Evolutionary conservation across 2,329 filamentous ascomycete species (phyloP), one percentile per base, ranked within the genome.

Genomic region (Penicillium sclerotiorum): DNA sequence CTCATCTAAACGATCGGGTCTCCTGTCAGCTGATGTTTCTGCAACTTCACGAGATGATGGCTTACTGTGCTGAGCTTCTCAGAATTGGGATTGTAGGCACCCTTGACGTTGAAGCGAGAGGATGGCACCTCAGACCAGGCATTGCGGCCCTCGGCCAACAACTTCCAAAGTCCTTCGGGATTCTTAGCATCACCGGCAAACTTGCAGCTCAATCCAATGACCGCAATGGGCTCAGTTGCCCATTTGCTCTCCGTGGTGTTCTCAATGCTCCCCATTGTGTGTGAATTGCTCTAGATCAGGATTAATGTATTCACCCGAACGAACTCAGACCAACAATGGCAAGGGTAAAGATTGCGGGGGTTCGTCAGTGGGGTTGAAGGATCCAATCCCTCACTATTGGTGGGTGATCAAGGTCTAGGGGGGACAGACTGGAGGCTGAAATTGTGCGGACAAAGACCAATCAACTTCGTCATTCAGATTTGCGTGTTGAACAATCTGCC

Each of bases 121-220:
- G 50, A 33, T 6, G 64, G 63, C 11, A 64, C 36, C 8, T 59
- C 45, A 1, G 30, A 37, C 21, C 40, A 43, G 1, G 49, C 50
- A 44, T 47, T 46, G n/a, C 53, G 17, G 5, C 30, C 45, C 8
- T 55, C 37, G 12, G 30, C 25, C 3, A 65, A 30, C 9, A 67
- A 30, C 5, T 60, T 40, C 62, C 62, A 66, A 2, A 67, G 47
- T 4, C 49, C 42, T 3, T 48, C 40, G 3, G 57, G 55, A 17
- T 13, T 56, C 7, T 39, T 52, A 5, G 58, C 60, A 28, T 60
- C 57, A 0, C 62, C 61, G 7, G 64, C 58, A 30, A 65, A 61
- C 17, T 59, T 54, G 40, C 60, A 61, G 7, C 51, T 50, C 7
- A 57, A 50, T 37, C 64, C 64, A 23, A 66, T 45, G 12, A 67